Percentiles rank a stretch among this genome's conserved stretches.
These are phyloP conservation scores for Hylodesmum podocarpum DNA, from an alignment of 306 rosid species.

Conservation along the genomic window DNA sequence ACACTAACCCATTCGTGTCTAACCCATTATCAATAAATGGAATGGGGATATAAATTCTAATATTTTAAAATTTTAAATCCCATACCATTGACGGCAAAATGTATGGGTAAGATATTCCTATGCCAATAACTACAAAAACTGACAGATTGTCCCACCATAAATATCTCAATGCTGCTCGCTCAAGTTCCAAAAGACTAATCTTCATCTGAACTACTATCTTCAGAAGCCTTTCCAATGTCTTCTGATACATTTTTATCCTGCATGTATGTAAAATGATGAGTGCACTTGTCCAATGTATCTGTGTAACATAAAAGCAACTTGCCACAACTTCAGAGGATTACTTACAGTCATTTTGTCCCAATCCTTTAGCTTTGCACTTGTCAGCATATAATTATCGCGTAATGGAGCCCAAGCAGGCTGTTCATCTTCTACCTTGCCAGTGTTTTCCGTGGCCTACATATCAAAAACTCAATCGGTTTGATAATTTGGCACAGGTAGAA, in stretches of 20 bases:
- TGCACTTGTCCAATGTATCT: neutral
- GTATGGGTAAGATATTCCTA: neutral
- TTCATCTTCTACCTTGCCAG: constrained; percentile 45
- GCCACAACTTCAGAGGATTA: neutral
- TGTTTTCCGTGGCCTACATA: constrained; percentile 51
- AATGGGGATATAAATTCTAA: neutral
- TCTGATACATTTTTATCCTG: constrained; percentile 60
- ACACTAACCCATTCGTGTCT: neutral
- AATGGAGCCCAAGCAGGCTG: constrained; percentile 97
- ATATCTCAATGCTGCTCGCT: constrained; percentile 12
- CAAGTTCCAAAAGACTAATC: constrained; percentile 44
- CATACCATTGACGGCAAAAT: neutral
- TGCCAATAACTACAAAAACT: neutral
- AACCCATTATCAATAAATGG: neutral
- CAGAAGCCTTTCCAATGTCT: constrained; percentile 55
- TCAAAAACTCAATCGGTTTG: neutral
- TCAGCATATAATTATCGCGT: constrained; percentile 86
- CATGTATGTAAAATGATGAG: neutral
- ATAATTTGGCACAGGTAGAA: neutral
- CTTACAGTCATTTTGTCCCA: constrained; percentile 92
- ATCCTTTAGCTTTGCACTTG: constrained; percentile 72
- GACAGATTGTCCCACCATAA: neutral
- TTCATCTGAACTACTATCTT: constrained; percentile 68
- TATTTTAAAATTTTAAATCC: neutral
- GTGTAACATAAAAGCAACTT: neutral